Conservation (phyloP, 2,329 filamentous ascomycete genomes). For the Pestalotiopsis sp. region DNA sequence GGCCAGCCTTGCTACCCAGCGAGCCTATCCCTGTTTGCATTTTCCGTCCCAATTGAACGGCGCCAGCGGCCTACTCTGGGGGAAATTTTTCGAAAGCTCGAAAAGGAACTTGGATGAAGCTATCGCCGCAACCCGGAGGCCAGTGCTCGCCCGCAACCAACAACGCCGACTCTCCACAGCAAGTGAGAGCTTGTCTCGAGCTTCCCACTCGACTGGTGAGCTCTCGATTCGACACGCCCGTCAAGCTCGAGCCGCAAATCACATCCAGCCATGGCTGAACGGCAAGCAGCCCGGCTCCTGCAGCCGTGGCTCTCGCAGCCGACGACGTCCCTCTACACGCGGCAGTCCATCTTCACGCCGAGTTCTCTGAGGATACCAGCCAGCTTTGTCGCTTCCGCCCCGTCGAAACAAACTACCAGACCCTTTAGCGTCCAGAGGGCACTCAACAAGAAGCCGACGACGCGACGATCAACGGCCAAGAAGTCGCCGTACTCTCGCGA, state of each 20-base stretch:
- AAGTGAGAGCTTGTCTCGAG: background rate
- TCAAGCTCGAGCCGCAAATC: background rate
- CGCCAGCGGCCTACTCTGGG: background rate
- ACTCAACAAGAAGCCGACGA: constrained; percentile 6
- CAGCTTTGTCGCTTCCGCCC: background rate
- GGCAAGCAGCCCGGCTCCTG: constrained; percentile 10
- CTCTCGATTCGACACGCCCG: background rate
- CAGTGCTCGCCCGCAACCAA: background rate
- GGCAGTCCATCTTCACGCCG: background rate
- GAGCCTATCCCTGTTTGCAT: background rate
- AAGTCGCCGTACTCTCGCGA: background rate
- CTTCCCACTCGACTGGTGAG: background rate
- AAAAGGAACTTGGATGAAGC: background rate
- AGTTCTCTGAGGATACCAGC: background rate
- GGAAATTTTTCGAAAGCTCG: constrained; percentile 7
- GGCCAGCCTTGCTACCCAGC: constrained; percentile 2
- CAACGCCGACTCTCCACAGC: background rate
- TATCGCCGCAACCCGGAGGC: background rate
- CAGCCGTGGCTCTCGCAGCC: constrained; percentile 8
- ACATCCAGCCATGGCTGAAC: constrained; percentile 8
- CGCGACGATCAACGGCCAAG: background rate
- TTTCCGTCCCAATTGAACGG: background rate
- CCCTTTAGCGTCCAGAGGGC: background rate
- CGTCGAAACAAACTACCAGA: background rate
- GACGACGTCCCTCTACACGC: background rate